Evolutionary conservation across 2,329 filamentous ascomycete genomes (phyloP).

Genomic region (Neonectria punicea): DNA sequence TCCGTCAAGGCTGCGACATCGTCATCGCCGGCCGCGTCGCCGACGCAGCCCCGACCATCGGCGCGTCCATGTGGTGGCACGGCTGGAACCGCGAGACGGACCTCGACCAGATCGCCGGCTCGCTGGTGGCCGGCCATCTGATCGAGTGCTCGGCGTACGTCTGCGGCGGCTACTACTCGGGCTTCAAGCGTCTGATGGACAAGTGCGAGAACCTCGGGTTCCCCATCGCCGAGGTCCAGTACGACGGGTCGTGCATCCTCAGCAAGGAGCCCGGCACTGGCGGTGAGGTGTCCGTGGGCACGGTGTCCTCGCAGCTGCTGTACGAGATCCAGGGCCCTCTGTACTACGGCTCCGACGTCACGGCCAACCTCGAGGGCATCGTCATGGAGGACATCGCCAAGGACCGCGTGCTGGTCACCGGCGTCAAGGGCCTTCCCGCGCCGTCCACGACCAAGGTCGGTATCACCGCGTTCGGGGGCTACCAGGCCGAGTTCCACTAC

Average conservation of each 20-base stretch:
- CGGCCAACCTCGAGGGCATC: conserved; percentile 49
- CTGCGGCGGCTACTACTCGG: conserved; percentile 63
- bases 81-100: conserved; percentile 56
- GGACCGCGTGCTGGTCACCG: conserved; percentile 42
- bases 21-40: conserved; percentile 58
- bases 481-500: conserved; percentile 56
- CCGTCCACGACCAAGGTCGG: conserved; percentile 45
- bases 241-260: conserved; percentile 45
- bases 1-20: conserved; percentile 55
- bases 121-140: conserved; percentile 60
- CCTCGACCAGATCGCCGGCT: conserved; percentile 58
- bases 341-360: conserved; percentile 54
- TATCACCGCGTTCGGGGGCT: conserved; percentile 54
- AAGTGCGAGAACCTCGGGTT: conserved; percentile 40
- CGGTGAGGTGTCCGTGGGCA: conserved; percentile 48
- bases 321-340: conserved; percentile 54
- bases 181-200: conserved; percentile 47
- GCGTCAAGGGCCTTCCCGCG: conserved; percentile 31
- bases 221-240: conserved; percentile 48
- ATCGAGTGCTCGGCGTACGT: conserved; percentile 64
- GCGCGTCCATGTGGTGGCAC: conserved; percentile 64
- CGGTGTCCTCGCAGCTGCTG: conserved; percentile 47
- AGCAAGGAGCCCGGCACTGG: conserved; percentile 46
- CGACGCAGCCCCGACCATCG: conserved; percentile 61
- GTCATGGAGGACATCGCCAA: conserved; percentile 58